Percentiles rank a stretch among this genome's conserved stretches.
These are phyloP conservation scores for Podosphaera xanthii DNA, from an alignment of 2,329 filamentous ascomycete genomes.

Conservation along the genomic window DNA sequence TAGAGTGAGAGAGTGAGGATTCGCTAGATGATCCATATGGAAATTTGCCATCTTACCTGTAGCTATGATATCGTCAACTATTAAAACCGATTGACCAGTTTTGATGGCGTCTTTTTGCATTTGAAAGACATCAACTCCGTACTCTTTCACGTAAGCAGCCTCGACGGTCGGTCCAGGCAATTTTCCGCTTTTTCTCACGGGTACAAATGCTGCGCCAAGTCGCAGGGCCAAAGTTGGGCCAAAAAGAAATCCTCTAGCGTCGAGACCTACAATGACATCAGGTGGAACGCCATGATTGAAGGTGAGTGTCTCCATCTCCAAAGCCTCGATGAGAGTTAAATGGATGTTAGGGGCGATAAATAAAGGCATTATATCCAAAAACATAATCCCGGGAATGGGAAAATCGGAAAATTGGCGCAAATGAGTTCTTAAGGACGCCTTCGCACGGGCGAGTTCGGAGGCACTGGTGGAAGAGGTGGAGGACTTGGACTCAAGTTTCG, in stretches of 20 bases:
- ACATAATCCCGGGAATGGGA: slow-evolving; percentile 75
- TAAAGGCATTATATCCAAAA: slow-evolving; percentile 94
- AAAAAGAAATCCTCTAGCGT: slow-evolving; percentile 88
- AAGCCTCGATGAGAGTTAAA: slow-evolving; percentile 53
- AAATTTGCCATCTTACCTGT: slow-evolving; percentile 41
- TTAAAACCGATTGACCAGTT: slow-evolving; percentile 67
- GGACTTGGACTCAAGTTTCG: slow-evolving; percentile 15
- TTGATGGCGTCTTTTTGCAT: slow-evolving; percentile 76
- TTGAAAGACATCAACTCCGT: slow-evolving; percentile 86
- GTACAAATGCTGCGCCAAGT: slow-evolving; percentile 69
- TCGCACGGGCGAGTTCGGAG: slow-evolving; percentile 22
- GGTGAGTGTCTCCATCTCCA: slow-evolving; percentile 59
- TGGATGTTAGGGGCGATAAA: slow-evolving; percentile 62
- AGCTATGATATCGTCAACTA: slow-evolving; percentile 96
- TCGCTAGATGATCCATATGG: not conserved
- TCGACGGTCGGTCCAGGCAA: slow-evolving; percentile 74
- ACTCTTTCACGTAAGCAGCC: slow-evolving; percentile 82
- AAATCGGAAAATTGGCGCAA: slow-evolving; percentile 83
- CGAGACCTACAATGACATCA: slow-evolving; percentile 81
- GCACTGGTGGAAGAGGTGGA: slow-evolving; percentile 15
- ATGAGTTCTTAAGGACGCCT: slow-evolving; percentile 45
- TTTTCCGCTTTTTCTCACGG: slow-evolving; percentile 89
- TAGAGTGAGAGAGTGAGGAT: slow-evolving; percentile 18
- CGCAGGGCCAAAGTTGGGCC: slow-evolving; percentile 70
- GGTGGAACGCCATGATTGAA: slow-evolving; percentile 39